phyloP scores from a whole-genome alignment of 495 filamentous ascomycete genomes.

The Penicillium chermesinum region DNA sequence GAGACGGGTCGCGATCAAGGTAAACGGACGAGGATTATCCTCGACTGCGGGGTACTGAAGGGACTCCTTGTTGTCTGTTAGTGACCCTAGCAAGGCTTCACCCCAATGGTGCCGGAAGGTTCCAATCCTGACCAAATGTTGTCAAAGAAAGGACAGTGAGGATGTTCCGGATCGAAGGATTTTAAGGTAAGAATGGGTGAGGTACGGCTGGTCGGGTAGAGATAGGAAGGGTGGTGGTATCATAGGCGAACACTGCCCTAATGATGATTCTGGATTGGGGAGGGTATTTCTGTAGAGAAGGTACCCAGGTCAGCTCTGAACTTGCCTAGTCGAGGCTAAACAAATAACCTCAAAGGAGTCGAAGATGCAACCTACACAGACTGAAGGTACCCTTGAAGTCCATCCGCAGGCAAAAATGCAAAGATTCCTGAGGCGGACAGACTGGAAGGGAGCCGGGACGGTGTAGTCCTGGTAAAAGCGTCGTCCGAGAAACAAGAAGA shows the following conservation, averaged over 20 bases:
- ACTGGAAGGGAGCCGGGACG: constrained; percentile 3
- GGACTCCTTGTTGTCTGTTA: too few species aligned
- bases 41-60: too few species aligned
- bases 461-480: constrained; percentile 6
- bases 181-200: too few species aligned
- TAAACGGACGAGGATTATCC: too few species aligned
- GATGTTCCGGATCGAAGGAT: too few species aligned
- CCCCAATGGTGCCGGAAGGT: too few species aligned
- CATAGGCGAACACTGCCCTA: neutral
- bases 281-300: constrained; percentile 3
- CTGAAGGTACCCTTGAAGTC: neutral
- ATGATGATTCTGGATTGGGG: neutral
- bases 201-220: too few species aligned
- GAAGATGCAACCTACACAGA: neutral
- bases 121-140: too few species aligned
- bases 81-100: too few species aligned
- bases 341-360: neutral
- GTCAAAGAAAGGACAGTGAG: too few species aligned
- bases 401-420: constrained; percentile 2
- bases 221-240: neutral
- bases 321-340: constrained; percentile 3
- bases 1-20: neutral
- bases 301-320: constrained; percentile 1
- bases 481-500: constrained; percentile 38
- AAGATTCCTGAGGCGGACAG: constrained; percentile 3